A percentile compares a stretch with the other conserved stretches of the same genome.
These are phyloP conservation scores for Dactylellina drechsleri DNA, from an alignment of 2,329 filamentous ascomycete species.

Conservation along the genomic window DNA sequence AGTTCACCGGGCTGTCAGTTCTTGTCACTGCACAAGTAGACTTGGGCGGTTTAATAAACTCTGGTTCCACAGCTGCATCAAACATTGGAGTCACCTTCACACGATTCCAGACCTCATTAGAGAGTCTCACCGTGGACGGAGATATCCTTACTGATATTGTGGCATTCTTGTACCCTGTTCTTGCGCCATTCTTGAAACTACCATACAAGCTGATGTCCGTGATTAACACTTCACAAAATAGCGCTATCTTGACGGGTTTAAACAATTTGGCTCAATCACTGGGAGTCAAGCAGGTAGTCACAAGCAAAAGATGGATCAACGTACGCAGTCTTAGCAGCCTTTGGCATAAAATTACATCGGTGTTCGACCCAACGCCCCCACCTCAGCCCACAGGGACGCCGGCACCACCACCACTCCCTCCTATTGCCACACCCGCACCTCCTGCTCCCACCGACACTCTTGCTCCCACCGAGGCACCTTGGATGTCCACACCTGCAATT, in stretches of 20 bases:
- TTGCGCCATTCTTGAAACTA: conserved; percentile 28
- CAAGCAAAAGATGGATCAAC: not conserved
- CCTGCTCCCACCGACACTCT: not conserved
- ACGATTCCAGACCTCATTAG: conserved; percentile 32
- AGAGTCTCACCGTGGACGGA: conserved; percentile 24
- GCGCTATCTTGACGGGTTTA: conserved; percentile 26
- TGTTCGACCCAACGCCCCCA: not conserved
- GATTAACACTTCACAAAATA: conserved; percentile 37
- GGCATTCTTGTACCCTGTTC: conserved; percentile 28
- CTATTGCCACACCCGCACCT: too few species aligned
- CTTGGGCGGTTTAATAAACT: conserved; percentile 4
- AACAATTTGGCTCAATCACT: conserved; percentile 9
- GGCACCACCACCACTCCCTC: too few species aligned
- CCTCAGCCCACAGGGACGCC: not conserved
- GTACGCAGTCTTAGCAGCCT: not conserved
- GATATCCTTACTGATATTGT: conserved; percentile 52
- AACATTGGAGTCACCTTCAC: conserved; percentile 34
- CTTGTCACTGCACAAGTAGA: conserved; percentile 28
- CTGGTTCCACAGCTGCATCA: conserved; percentile 8
- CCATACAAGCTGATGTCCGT: conserved; percentile 45
- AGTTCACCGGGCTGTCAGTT: conserved; percentile 23
- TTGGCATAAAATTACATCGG: conserved; percentile 4
- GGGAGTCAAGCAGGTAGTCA: not conserved
- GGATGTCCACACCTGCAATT: conserved; percentile 45
- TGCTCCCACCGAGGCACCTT: conserved; percentile 17